These are phyloP conservation scores for Paecilomyces sp. DNA, from an alignment of 2,329 filamentous ascomycete genomes.

Conservation along the genomic window DNA sequence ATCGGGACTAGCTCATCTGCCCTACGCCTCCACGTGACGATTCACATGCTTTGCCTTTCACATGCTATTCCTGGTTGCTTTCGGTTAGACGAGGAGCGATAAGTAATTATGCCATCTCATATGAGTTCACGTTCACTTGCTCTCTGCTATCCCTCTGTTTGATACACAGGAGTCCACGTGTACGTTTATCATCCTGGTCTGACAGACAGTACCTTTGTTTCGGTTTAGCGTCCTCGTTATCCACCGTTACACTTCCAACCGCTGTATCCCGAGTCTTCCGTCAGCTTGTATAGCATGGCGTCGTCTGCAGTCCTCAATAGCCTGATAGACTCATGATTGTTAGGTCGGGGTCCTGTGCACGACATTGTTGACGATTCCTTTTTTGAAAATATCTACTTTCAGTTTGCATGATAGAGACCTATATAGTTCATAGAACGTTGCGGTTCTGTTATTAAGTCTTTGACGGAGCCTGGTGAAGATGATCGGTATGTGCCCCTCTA, in stretches of 20 bases:
- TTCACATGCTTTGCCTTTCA: conserved; percentile 12
- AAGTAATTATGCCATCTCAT: neutral
- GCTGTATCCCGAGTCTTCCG: neutral
- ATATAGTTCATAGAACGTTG: neutral
- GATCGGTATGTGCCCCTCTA: neutral
- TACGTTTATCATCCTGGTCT: neutral
- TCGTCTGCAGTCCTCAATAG: neutral
- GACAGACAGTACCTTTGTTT: neutral
- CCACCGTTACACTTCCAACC: neutral
- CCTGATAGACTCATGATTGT: neutral
- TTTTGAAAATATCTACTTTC: neutral
- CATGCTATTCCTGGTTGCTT: conserved; percentile 11
- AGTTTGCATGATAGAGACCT: neutral
- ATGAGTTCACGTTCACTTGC: neutral
- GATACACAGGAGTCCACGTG: neutral
- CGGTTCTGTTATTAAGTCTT: neutral
- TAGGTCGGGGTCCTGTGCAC: neutral
- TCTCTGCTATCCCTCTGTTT: neutral
- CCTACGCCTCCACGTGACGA: neutral
- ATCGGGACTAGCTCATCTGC: neutral
- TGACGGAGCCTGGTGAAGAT: neutral
- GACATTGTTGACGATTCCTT: neutral
- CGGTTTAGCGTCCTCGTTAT: neutral
- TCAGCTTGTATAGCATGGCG: neutral
- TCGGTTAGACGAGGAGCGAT: neutral